Conservation (phyloP, 805 yeast species). For the Kurtzmaniella fragi region DNA sequence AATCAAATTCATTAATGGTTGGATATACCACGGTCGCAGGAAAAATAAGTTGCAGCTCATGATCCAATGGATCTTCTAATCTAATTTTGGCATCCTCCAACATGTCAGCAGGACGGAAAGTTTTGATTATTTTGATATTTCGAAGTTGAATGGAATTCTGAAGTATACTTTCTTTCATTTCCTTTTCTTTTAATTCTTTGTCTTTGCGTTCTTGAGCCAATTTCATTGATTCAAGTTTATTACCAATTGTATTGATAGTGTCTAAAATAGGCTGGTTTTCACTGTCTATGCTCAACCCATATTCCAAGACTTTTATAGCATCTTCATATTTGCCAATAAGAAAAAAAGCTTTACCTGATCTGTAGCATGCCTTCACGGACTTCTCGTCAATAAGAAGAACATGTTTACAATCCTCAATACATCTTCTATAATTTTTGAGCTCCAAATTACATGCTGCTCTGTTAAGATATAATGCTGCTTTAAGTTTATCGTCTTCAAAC, state of each 20-base stretch:
- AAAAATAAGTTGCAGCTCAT: constrained; percentile 72
- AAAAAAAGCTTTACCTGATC: constrained; percentile 79
- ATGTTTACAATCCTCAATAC: constrained; percentile 79
- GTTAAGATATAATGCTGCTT: constrained; percentile 65
- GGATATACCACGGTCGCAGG: constrained; percentile 84
- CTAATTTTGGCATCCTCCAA: constrained; percentile 47
- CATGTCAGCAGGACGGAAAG: constrained; percentile 52
- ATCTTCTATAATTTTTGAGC: constrained; percentile 75
- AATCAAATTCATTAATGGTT: constrained; percentile 77
- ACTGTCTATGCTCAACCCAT: constrained; percentile 59
- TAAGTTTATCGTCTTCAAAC: constrained; percentile 41
- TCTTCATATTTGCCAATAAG: constrained; percentile 67
- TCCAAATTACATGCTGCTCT: constrained; percentile 91
- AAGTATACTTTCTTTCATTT: constrained; percentile 39
- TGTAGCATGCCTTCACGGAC: constrained; percentile 77
- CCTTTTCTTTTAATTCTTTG: constrained; percentile 34
- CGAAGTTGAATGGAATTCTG: constrained; percentile 59
- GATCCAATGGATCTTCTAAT: constrained; percentile 61
- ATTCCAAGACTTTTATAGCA: constrained; percentile 58
- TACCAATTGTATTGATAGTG: constrained; percentile 37
- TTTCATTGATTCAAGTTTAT: constrained; percentile 28
- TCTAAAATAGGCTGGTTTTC: constrained; percentile 52
- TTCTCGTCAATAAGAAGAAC: constrained; percentile 62
- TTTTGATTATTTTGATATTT: constrained; percentile 45
- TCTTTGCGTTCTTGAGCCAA: constrained; percentile 28